Base-by-base conservation (phyloP, 176 grass and related monocot species). In the Stipa capillata region DNA sequence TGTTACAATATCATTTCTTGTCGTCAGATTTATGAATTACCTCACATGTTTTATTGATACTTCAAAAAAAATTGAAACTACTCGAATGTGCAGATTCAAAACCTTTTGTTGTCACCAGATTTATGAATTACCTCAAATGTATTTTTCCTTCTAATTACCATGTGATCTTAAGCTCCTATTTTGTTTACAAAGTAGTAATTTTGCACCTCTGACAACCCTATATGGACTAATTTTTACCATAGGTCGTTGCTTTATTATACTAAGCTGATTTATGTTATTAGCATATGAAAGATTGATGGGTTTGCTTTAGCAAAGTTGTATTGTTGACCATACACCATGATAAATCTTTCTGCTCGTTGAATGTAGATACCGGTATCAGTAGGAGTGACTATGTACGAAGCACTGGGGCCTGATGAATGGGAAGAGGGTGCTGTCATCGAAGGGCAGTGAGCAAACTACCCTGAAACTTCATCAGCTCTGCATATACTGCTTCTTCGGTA, bases 321-420 rank as follows among this genome's bases (percentile, higher is more conserved):
- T n/a, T 76, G 33, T 42, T 83, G 64, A 13, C 20, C 64, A 31
- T 32, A 48, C 36, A 69, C 21, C 4, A 4, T 79, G 57, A 66
- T 79, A 88, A 73, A 73, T 84, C 8, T 70, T 58, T 59, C 32
- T 73, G 50, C 67, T 81, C 37, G 21, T 60, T 79, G 43, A 18
- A 72, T 36, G 64, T 79, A 97, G 89, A 80, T 97, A 43, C 95
- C 95, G 50, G 80, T 97, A 25, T 88, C 95, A 42, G 28, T 88
- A 35, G 85, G 89, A 81, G 85, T 94, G 53, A 90, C 85, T 49
- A 63, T 91, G 86, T 94, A 92, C 4, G 95, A 98, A 85, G 95
- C 89, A 35, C 18, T 90, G 62, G 89, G n/a, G 89, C 51, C 87
- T 94, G 82, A 90, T 94, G 79, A 87, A 42, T 11, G 89, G 95